phyloP scores from a whole-genome alignment of 257 asterid species.

The Ocimum tenuiflorum region DNA sequence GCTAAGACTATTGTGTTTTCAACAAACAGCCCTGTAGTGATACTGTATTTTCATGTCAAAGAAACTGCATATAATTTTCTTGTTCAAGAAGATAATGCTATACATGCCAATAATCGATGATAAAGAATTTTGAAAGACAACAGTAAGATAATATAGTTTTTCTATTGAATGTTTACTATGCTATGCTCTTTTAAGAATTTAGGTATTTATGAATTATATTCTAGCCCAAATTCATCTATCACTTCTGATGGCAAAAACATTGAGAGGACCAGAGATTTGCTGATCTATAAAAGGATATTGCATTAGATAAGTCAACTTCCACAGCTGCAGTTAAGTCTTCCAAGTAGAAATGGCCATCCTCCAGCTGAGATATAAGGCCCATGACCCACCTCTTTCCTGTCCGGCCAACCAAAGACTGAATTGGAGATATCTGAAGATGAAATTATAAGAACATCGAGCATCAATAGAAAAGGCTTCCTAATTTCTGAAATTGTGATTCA shows the following conservation, averaged over 20 bases:
- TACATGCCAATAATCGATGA: background rate
- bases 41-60: conserved; percentile 62
- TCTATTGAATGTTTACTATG: background rate
- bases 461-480: background rate
- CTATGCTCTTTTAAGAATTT: background rate
- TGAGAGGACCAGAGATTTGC: background rate
- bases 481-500: background rate
- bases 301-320: conserved; percentile 77
- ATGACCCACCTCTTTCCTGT: conserved; percentile 82
- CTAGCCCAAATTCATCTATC: background rate
- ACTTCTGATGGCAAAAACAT: background rate
- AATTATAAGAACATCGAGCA: background rate
- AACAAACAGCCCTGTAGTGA: conserved; percentile 79
- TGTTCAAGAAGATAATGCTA: background rate
- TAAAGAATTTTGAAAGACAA: background rate
- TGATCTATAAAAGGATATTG: conserved; percentile 70
- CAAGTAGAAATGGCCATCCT: conserved; percentile 96
- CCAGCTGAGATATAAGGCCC: conserved; percentile 97
- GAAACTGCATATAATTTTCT: conserved; percentile 26
- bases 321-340: conserved; percentile 94
- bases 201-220: background rate
- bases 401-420: conserved; percentile 88
- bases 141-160: background rate
- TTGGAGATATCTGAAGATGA: conserved; percentile 63
- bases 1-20: conserved; percentile 89